Percentiles rank a stretch among this genome's conserved stretches.
Evolutionary conservation across 441 rosid genomes (phyloP).

Genomic region (Mallotus japonicus): DNA sequence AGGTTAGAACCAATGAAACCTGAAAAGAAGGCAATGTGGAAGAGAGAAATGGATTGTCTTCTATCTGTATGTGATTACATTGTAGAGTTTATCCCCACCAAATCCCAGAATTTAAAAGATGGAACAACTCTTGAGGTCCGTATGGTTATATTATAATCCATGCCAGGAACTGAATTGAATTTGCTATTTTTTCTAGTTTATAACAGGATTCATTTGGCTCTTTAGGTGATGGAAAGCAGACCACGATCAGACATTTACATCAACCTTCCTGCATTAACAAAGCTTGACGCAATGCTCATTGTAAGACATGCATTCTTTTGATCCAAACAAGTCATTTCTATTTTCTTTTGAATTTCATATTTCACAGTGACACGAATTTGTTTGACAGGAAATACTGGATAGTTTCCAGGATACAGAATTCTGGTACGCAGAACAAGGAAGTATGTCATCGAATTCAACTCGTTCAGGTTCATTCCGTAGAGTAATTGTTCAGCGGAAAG

Average conservation of each 20-base stretch:
- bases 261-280: constrained; percentile 86
- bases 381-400: constrained; percentile 76
- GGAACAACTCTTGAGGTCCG: constrained; percentile 83
- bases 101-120: constrained; percentile 77
- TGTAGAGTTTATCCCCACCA: constrained; percentile 68
- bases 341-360: constrained; percentile 17
- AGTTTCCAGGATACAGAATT: constrained; percentile 75
- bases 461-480: constrained; percentile 71
- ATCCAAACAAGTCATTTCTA: background rate
- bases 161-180: background rate
- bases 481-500: constrained; percentile 78
- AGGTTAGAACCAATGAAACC: constrained; percentile 71
- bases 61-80: constrained; percentile 89
- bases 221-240: constrained; percentile 86
- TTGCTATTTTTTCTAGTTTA: background rate
- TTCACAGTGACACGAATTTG: background rate
- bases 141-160: background rate
- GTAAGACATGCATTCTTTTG: constrained; percentile 42
- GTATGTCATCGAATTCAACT: constrained; percentile 60
- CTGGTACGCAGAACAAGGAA: constrained; percentile 98
- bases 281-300: constrained; percentile 90
- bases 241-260: constrained; percentile 79
- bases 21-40: constrained; percentile 90
- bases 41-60: constrained; percentile 94
- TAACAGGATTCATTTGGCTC: constrained; percentile 19